A percentile compares a stretch with the other conserved stretches of the same genome.
Evolutionary conservation across 441 rosid genomes (phyloP).

Genomic region (Capsella rubella): DNA sequence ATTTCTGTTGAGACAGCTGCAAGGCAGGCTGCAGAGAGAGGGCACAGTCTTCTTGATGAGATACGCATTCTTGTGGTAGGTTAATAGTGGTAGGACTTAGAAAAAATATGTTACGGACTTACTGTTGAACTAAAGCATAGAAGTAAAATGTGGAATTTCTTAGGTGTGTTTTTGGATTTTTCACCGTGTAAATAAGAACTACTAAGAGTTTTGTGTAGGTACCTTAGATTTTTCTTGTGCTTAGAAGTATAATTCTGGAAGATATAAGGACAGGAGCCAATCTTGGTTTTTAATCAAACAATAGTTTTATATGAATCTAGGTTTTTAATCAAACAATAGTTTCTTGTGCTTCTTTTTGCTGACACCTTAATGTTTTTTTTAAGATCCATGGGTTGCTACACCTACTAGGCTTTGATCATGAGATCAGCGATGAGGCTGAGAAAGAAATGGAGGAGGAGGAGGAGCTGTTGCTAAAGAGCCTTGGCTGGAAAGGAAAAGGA

Average conservation of each 20-base stretch:
- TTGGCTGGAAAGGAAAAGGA: constrained; percentile 97
- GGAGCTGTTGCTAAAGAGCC: constrained; percentile 70
- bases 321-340: background rate
- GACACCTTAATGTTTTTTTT: background rate
- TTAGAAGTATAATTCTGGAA: background rate
- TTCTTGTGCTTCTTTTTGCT: constrained; percentile 19
- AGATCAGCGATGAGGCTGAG: constrained; percentile 90
- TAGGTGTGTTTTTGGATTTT: background rate
- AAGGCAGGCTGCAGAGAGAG: constrained; percentile 88
- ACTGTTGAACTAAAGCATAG: background rate
- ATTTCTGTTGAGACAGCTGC: constrained; percentile 94
- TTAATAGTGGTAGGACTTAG: constrained; percentile 23
- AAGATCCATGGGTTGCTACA: constrained; percentile 96
- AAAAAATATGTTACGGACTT: background rate
- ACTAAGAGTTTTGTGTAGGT: background rate
- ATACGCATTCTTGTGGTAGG: constrained; percentile 89
- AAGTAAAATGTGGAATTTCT: background rate
- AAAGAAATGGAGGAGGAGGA: constrained; percentile 95
- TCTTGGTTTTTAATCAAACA: background rate
- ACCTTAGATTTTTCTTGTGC: background rate
- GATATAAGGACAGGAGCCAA: background rate
- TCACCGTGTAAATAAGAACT: background rate
- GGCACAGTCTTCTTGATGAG: constrained; percentile 87
- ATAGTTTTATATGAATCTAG: constrained; percentile 1
- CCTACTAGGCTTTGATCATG: constrained; percentile 95